phyloP scores from a whole-genome alignment of 2,329 filamentous ascomycete species.

The Xylariaceae sp. region DNA sequence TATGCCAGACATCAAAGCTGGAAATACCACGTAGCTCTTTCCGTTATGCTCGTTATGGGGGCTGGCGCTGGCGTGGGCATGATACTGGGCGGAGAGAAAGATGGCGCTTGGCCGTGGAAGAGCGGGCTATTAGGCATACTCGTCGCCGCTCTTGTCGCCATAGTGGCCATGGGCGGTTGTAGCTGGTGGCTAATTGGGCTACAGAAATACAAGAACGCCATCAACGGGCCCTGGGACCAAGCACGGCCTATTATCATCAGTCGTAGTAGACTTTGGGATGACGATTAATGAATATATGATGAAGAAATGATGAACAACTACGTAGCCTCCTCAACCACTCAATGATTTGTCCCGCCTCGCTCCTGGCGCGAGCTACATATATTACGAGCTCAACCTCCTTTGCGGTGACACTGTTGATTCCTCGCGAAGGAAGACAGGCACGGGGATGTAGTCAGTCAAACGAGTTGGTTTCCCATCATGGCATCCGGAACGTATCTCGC shows the following conservation, averaged over 20 bases:
- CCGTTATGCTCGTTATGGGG: slow-evolving; percentile 75
- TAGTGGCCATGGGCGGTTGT: slow-evolving; percentile 86
- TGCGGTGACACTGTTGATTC: not conserved
- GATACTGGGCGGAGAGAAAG: slow-evolving; percentile 56
- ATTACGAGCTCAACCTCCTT: not conserved
- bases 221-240: slow-evolving; percentile 96
- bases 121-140: slow-evolving; percentile 73
- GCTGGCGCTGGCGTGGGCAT: slow-evolving; percentile 80
- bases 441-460: not conserved
- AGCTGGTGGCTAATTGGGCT: slow-evolving; percentile 98
- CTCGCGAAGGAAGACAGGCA: too few species aligned
- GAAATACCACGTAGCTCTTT: slow-evolving; percentile 80
- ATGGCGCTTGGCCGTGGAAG: slow-evolving; percentile 57
- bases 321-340: not conserved
- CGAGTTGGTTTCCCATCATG: not conserved
- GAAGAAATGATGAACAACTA: not conserved
- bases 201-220: slow-evolving; percentile 99
- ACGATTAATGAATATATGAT: slow-evolving; percentile 40
- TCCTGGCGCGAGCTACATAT: not conserved
- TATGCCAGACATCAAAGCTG: slow-evolving; percentile 84
- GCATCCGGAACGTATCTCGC: too few species aligned
- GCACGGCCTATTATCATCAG: slow-evolving; percentile 86
- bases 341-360: not conserved
- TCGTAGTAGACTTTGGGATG: slow-evolving; percentile 62
- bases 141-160: slow-evolving; percentile 75